phyloP scores from a whole-genome alignment of 352 stramenopile genomes.

The Globisporangium mamillatum region DNA sequence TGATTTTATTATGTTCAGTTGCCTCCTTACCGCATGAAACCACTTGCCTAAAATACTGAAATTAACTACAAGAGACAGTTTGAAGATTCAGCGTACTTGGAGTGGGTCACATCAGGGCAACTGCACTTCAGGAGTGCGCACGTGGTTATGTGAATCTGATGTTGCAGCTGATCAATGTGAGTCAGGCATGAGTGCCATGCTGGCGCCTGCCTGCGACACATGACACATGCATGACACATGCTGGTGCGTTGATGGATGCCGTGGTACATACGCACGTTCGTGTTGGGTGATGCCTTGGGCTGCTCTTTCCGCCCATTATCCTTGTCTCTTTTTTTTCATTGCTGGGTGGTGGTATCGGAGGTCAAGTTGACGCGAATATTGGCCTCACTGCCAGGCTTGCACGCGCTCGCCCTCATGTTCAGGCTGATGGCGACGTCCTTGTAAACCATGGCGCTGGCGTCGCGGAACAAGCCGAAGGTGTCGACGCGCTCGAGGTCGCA shows the following conservation, averaged over 20 bases:
- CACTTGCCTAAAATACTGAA: not conserved
- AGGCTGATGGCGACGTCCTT: constrained; percentile 55
- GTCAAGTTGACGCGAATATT: constrained; percentile 5
- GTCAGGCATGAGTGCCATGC: not conserved
- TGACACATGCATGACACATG: not conserved
- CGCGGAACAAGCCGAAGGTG: constrained; percentile 53
- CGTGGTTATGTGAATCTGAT: not conserved
- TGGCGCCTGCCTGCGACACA: not conserved
- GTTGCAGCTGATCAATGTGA: not conserved
- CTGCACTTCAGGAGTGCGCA: not conserved
- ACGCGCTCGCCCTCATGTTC: constrained; percentile 49
- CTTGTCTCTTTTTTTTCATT: not conserved
- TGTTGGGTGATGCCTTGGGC: not conserved
- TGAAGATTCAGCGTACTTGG: not conserved
- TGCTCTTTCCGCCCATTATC: not conserved
- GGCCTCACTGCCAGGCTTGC: constrained; percentile 16
- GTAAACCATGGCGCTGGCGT: constrained; percentile 45
- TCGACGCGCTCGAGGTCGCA: constrained; percentile 48
- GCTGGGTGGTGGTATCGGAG: not conserved
- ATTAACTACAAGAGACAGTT: not conserved
- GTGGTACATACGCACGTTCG: not conserved
- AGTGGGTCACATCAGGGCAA: not conserved
- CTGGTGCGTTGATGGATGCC: not conserved
- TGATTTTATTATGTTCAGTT: not conserved
- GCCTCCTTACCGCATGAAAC: not conserved